These are phyloP conservation scores for Ophiostoma sp. DNA, from an alignment of 2,329 filamentous ascomycete species.

Conservation along the genomic window DNA sequence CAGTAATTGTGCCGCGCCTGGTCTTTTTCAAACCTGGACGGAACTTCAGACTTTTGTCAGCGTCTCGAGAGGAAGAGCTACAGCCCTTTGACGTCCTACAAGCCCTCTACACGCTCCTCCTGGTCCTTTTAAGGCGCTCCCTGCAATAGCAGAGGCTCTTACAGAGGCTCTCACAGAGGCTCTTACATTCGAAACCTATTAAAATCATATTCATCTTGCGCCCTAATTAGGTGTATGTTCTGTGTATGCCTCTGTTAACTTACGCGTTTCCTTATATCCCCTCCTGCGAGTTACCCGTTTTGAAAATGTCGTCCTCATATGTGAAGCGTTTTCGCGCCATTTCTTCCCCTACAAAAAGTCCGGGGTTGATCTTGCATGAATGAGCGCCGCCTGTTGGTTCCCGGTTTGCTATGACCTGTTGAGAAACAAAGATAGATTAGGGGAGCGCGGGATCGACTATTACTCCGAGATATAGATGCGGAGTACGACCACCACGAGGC, in stretches of 20 bases:
- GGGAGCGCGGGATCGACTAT: constrained; percentile 18
- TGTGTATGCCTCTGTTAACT: background rate
- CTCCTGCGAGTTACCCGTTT: background rate
- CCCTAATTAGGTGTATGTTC: too few species aligned
- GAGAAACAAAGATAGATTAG: constrained; percentile 12
- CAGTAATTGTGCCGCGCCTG: background rate
- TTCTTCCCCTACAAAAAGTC: background rate
- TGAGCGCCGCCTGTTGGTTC: background rate
- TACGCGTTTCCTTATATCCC: background rate
- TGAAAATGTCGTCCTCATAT: background rate
- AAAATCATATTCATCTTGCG: too few species aligned
- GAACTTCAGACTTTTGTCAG: background rate
- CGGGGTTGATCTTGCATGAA: background rate
- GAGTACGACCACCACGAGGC: background rate
- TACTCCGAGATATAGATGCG: constrained; percentile 9
- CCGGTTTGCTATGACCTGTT: constrained; percentile 15
- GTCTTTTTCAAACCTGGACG: background rate
- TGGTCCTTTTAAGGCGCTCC: background rate
- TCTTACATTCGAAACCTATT: too few species aligned
- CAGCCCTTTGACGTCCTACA: background rate
- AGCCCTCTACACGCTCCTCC: background rate
- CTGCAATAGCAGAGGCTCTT: background rate
- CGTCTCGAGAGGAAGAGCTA: background rate
- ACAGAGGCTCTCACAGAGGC: too few species aligned
- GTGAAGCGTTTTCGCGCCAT: background rate